phyloP scores from a whole-genome alignment of 345 rosid genomes.

The Erodium maritimum region DNA sequence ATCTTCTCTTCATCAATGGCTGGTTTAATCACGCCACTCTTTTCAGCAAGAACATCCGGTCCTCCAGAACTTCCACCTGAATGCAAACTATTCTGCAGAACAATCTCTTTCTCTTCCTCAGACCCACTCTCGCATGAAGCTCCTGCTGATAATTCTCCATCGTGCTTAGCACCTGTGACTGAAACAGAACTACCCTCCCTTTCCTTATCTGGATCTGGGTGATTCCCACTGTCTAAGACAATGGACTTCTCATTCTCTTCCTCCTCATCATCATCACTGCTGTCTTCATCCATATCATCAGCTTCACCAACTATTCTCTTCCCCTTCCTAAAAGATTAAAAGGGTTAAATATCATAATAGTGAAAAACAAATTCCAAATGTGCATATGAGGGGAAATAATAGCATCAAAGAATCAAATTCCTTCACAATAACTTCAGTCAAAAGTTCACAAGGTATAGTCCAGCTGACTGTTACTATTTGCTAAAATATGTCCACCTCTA shows the following conservation, averaged over 20 bases:
- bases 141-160: constrained; percentile 27
- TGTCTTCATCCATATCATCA: constrained; percentile 39
- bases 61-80: too few species aligned
- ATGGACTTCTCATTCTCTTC: constrained; percentile 50
- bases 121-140: constrained; percentile 37
- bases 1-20: too few species aligned
- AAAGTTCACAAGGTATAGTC: too few species aligned
- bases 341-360: background rate
- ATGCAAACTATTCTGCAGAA: constrained; percentile 15
- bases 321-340: constrained; percentile 55
- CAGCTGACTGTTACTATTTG: too few species aligned
- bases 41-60: constrained; percentile 17
- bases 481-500: too few species aligned
- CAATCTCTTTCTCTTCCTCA: constrained; percentile 47
- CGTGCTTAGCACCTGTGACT: constrained; percentile 32
- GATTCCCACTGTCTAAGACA: constrained; percentile 32
- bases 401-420: too few species aligned
- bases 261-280: constrained; percentile 30
- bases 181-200: constrained; percentile 45
- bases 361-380: too few species aligned
- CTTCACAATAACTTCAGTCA: too few species aligned
- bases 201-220: constrained; percentile 34
- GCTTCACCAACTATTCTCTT: constrained; percentile 56
- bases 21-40: constrained; percentile 16
- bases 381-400: too few species aligned